A percentile compares a stretch with the other conserved stretches of the same genome.
phyloP scores from a whole-genome alignment of 495 filamentous ascomycete species.

The Hypoxylon intermedium region DNA sequence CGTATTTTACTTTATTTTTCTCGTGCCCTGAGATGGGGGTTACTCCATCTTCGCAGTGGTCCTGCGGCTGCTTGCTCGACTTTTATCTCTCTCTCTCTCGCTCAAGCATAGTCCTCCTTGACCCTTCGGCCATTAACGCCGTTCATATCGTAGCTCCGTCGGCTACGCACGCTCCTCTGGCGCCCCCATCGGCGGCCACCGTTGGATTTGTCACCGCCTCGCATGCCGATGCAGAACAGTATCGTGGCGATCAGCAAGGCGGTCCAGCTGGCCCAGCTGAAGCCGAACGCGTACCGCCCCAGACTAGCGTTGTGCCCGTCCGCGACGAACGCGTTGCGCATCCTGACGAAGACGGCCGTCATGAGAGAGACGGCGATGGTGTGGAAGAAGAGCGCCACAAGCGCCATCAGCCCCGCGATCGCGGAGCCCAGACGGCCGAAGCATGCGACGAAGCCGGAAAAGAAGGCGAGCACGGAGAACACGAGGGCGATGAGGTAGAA shows the following conservation, averaged over 20 bases:
- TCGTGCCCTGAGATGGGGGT: neutral
- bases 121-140: constrained; percentile 57
- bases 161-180: constrained; percentile 46
- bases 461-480: constrained; percentile 62
- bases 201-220: constrained; percentile 9
- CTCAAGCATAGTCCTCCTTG: constrained; percentile 71
- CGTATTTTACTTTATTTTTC: neutral
- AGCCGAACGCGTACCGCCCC: constrained; percentile 78
- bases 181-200: constrained; percentile 43
- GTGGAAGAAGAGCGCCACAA: constrained; percentile 53
- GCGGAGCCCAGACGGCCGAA: constrained; percentile 57
- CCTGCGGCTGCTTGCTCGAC: neutral
- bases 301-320: constrained; percentile 65
- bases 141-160: constrained; percentile 56
- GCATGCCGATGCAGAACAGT: constrained; percentile 68
- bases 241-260: constrained; percentile 73
- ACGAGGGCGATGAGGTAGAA: constrained; percentile 77
- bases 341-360: constrained; percentile 72
- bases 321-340: constrained; percentile 70
- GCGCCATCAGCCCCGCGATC: constrained; percentile 48
- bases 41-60: too few relatives aligned
- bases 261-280: constrained; percentile 81
- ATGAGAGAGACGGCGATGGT: constrained; percentile 58
- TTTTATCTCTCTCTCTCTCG: neutral
- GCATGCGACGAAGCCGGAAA: constrained; percentile 59